Evolutionary conservation across 2,329 filamentous ascomycete genomes (phyloP).

Genomic region (Ramularia endophylla): DNA sequence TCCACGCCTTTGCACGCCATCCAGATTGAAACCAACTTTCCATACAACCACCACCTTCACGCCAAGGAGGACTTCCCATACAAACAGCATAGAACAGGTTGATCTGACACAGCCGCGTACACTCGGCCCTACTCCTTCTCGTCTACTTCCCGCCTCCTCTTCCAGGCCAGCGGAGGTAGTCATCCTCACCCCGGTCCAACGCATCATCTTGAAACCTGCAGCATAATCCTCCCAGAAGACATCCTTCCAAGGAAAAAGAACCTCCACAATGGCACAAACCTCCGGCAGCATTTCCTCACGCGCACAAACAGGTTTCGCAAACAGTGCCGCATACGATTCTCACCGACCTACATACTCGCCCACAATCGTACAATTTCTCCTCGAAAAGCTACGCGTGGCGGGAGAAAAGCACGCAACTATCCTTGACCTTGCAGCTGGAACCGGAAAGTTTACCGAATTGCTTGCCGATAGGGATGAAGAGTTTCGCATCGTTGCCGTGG

Average conservation of each 20-base stretch:
- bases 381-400: conserved; percentile 50
- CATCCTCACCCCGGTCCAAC: too few relatives aligned
- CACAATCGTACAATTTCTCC: conserved; percentile 53
- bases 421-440: conserved; percentile 62
- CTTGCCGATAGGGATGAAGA: conserved; percentile 54
- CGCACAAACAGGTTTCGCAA: conserved; percentile 52
- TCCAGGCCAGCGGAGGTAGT: too few relatives aligned
- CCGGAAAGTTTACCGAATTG: conserved; percentile 63
- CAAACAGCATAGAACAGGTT: too few relatives aligned
- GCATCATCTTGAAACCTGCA: too few relatives aligned
- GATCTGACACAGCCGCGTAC: too few relatives aligned
- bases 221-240: not conserved
- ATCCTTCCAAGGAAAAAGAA: not conserved
- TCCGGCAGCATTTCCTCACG: conserved; percentile 18
- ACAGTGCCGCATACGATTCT: conserved; percentile 59
- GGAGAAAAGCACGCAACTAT: conserved; percentile 41
- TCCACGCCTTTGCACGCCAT: too few relatives aligned
- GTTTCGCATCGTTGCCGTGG: conserved; percentile 56
- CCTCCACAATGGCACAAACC: conserved; percentile 2
- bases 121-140: too few relatives aligned
- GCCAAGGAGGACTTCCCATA: too few relatives aligned
- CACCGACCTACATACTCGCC: conserved; percentile 62
- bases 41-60: too few relatives aligned
- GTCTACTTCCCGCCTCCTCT: too few relatives aligned
- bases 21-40: too few relatives aligned